phyloP scores from a whole-genome alignment of 2,329 filamentous ascomycete species.

The Colletotrichum sp. region DNA sequence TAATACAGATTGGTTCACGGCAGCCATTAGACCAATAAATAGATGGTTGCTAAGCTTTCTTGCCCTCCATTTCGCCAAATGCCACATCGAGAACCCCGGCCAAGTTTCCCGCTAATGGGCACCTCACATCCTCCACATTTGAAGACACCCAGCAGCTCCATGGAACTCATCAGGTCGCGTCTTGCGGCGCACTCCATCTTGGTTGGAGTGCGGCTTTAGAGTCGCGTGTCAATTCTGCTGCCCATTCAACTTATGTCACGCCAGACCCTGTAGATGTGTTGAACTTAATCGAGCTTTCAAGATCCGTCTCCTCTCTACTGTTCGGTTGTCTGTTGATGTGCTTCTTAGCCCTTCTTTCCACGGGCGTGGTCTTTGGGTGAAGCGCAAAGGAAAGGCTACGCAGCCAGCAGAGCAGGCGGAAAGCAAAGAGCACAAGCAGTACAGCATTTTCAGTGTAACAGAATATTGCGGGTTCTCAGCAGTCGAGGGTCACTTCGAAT shows the following conservation, averaged over 20 bases:
- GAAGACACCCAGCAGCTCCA: not conserved
- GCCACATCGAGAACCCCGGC: not conserved
- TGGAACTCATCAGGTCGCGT: fast-evolving
- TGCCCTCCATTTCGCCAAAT: not conserved
- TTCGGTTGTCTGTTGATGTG: not conserved
- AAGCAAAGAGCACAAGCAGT: not conserved
- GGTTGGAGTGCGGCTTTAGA: not conserved
- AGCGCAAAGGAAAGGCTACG: not conserved
- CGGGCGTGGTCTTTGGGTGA: not conserved
- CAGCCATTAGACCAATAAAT: not conserved
- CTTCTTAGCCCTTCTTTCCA: fast-evolving
- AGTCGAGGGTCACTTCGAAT: not conserved
- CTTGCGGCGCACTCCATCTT: not conserved
- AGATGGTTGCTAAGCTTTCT: not conserved
- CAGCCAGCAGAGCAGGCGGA: not conserved
- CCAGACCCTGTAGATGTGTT: too few species aligned
- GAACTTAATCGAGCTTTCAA: too few species aligned
- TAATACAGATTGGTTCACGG: not conserved
- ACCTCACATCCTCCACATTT: not conserved
- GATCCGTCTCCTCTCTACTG: not conserved
- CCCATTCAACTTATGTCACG: too few species aligned
- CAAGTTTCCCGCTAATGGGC: not conserved
- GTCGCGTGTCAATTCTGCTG: fast-evolving
- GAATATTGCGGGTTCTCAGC: not conserved
- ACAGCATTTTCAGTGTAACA: not conserved